phyloP scores from a whole-genome alignment of 2,329 filamentous ascomycete genomes.

The Remersonia thermophila region DNA sequence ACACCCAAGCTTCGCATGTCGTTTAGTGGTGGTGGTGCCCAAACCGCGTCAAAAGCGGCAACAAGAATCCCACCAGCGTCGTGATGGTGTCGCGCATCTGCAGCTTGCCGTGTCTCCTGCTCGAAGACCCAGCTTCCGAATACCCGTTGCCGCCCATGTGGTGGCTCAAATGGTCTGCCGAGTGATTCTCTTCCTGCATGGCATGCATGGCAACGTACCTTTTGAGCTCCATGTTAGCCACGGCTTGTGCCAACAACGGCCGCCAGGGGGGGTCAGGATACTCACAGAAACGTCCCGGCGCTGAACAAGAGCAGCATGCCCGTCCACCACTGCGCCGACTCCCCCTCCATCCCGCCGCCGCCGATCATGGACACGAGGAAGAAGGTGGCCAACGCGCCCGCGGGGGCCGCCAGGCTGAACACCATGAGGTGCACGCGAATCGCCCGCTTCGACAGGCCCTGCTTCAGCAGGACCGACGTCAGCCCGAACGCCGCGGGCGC shows the following conservation, averaged over 20 bases:
- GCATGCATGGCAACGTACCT: slow-evolving; percentile 98
- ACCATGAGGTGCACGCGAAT: slow-evolving; percentile 76
- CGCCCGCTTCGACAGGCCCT: slow-evolving; percentile 77
- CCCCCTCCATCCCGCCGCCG: slow-evolving; percentile 44
- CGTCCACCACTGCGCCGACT: slow-evolving; percentile 70
- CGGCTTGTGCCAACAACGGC: not conserved
- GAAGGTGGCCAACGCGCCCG: slow-evolving; percentile 76
- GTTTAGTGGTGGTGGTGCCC: slow-evolving; percentile 54
- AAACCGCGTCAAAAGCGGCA: slow-evolving; percentile 66
- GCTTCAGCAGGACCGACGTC: slow-evolving; percentile 79
- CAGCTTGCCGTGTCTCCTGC: slow-evolving; percentile 42
- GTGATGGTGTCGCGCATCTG: slow-evolving; percentile 58
- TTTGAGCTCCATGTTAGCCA: not conserved
- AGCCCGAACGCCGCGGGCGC: slow-evolving; percentile 90
- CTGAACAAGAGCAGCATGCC: slow-evolving; percentile 91
- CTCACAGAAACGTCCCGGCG: slow-evolving; percentile 87
- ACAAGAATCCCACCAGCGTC: slow-evolving; percentile 62
- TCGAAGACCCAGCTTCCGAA: slow-evolving; percentile 32
- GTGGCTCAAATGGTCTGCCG: slow-evolving; percentile 38
- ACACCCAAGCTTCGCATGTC: slow-evolving; percentile 5
- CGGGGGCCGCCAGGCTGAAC: slow-evolving; percentile 82
- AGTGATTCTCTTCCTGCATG: slow-evolving; percentile 65
- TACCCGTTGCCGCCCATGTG: slow-evolving; percentile 40
- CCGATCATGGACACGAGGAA: slow-evolving; percentile 63
- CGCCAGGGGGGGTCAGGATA: slow-evolving; percentile 12